Evolutionary conservation across 1,284 basidiomycete genomes (phyloP).

Genomic region (Coniophora puteana): DNA sequence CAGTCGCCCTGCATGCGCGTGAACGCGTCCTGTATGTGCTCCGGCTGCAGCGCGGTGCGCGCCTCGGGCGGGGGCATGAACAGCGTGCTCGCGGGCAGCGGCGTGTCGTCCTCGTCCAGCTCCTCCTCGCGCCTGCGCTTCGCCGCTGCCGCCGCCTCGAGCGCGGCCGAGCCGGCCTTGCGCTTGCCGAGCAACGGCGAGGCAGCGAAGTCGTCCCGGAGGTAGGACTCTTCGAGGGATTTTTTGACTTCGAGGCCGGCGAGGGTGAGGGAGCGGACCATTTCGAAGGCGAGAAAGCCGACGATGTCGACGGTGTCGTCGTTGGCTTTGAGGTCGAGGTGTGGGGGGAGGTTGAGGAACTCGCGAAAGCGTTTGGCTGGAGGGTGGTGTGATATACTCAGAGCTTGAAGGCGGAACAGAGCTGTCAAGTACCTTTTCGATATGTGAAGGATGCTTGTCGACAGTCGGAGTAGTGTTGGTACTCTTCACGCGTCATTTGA

Average conservation of each 20-base stretch:
- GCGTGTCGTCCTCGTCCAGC: conserved; percentile 51
- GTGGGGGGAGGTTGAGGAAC: conserved; percentile 87
- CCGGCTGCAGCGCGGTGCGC: conserved; percentile 70
- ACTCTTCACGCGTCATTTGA: conserved; percentile 95
- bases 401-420: neutral
- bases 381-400: conserved; percentile 1
- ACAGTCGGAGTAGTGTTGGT: conserved; percentile 97
- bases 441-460: conserved; percentile 97
- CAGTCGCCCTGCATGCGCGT: conserved; percentile 84
- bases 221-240: conserved; percentile 67
- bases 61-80: conserved; percentile 81
- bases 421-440: conserved; percentile 68
- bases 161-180: conserved; percentile 41
- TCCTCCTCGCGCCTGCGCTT: conserved; percentile 63
- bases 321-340: conserved; percentile 88
- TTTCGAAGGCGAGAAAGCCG: conserved; percentile 95
- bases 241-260: conserved; percentile 83
- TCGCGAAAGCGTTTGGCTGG: conserved; percentile 93
- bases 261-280: conserved; percentile 90
- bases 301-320: conserved; percentile 97
- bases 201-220: conserved; percentile 58
- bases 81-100: conserved; percentile 64
- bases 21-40: conserved; percentile 89
- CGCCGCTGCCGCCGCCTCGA: conserved; percentile 41
- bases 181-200: conserved; percentile 68